phyloP scores from a whole-genome alignment of 106 monocot species.

The Allium fistulosum region DNA sequence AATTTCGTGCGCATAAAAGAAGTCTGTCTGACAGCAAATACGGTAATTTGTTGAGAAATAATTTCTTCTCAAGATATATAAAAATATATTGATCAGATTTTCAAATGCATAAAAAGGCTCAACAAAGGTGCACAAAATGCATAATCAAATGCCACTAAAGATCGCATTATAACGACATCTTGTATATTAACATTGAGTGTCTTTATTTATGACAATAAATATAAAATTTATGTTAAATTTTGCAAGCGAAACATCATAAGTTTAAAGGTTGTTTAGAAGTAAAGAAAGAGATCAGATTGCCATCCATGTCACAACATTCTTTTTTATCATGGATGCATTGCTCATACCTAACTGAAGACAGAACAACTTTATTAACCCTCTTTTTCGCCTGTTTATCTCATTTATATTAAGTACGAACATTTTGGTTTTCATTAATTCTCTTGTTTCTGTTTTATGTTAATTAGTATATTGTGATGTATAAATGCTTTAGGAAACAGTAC shows the following conservation, averaged over 20 bases:
- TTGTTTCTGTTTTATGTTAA: not conserved
- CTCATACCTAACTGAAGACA: slow-evolving; percentile 1
- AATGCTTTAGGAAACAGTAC: not conserved
- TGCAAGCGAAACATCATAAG: not conserved
- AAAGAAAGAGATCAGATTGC: slow-evolving; percentile 5
- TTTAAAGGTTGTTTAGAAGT: not conserved
- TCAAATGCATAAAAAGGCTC: not conserved
- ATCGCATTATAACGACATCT: not conserved
- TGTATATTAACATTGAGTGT: not conserved
- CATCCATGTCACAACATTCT: slow-evolving; percentile 8
- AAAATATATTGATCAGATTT: not conserved
- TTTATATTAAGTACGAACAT: not conserved
- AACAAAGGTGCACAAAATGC: too few species aligned
- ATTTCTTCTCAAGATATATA: not conserved
- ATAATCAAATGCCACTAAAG: too few species aligned
- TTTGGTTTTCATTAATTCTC: not conserved
- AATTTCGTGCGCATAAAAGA: not conserved
- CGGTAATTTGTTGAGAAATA: not conserved
- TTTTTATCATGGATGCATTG: slow-evolving; percentile 2
- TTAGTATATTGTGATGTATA: not conserved
- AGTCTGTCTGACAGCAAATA: not conserved
- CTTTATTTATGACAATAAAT: not conserved
- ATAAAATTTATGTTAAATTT: not conserved
- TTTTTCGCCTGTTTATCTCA: too few species aligned
- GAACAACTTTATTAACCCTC: not conserved